Evolutionary conservation across 2,329 filamentous ascomycete genomes (phyloP).

Genomic region (Xylaria sp.): DNA sequence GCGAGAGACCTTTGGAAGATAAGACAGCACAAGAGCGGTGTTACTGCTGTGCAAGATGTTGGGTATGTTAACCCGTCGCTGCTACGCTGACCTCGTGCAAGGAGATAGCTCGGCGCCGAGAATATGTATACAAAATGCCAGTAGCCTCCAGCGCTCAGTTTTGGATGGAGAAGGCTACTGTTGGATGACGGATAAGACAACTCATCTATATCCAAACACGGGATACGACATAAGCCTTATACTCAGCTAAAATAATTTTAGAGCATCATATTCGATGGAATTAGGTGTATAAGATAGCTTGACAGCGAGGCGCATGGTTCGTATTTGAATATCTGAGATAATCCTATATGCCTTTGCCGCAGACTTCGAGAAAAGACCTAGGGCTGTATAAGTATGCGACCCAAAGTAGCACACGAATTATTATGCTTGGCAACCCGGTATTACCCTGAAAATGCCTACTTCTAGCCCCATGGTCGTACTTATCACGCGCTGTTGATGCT

Average conservation of each 20-base stretch:
- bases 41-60: not conserved
- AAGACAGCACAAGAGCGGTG: conserved; percentile 3
- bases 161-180: not conserved
- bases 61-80: not conserved
- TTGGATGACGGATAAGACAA: conserved; percentile 7
- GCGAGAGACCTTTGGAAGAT: not conserved
- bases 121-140: not conserved
- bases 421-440: conserved; percentile 5
- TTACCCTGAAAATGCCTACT: conserved; percentile 11
- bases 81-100: conserved; percentile 14
- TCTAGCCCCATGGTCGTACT: conserved; percentile 26
- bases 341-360: not conserved
- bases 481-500: not conserved
- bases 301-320: conserved; percentile 17
- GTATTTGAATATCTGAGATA: conserved; percentile 4
- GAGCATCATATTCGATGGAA: conserved; percentile 5
- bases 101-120: conserved; percentile 53
- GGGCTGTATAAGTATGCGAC: conserved; percentile 11
- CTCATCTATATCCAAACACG: conserved; percentile 20
- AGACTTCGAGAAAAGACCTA: not conserved
- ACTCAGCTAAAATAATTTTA: not conserved
- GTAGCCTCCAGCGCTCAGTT: not conserved
- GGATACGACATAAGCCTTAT: conserved; percentile 15
- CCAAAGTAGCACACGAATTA: not conserved
- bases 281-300: not conserved